A percentile compares a stretch with the other conserved stretches of the same genome.
These are phyloP conservation scores for Coprinellus micaceus DNA, from an alignment of 768 basidiomycete species.

Conservation along the genomic window DNA sequence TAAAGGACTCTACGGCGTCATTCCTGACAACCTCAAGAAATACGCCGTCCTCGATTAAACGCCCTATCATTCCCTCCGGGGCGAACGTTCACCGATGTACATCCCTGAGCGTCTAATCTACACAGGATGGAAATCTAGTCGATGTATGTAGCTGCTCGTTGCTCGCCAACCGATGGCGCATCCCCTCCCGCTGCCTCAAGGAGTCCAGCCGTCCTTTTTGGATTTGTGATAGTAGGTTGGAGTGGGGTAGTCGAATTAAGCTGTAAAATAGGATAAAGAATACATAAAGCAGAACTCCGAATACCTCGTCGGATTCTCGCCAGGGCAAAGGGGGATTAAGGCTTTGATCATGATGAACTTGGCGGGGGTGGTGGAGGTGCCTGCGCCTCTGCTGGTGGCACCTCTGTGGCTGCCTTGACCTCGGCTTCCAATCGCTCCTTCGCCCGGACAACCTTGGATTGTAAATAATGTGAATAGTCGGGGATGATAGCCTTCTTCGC, in stretches of 20 bases:
- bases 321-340: conserved; percentile 9
- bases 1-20: conserved; percentile 72
- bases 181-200: neutral
- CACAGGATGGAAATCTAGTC: neutral
- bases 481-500: conserved; percentile 39
- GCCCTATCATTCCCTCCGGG: neutral
- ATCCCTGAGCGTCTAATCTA: neutral
- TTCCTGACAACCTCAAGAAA: conserved; percentile 82
- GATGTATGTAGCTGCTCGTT: too few relatives aligned
- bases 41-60: conserved; percentile 67
- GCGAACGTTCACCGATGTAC: too few relatives aligned
- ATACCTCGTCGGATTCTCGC: neutral
- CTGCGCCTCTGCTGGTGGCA: conserved; percentile 20
- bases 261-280: conserved; percentile 4
- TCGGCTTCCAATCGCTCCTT: conserved; percentile 95
- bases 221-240: neutral
- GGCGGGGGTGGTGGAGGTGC: conserved; percentile 18
- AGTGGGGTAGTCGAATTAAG: conserved; percentile 9
- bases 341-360: conserved; percentile 5
- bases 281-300: neutral
- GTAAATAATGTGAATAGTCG: conserved; percentile 83
- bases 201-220: neutral
- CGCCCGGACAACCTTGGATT: conserved; percentile 95
- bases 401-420: conserved; percentile 24
- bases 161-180: too few relatives aligned